Base-by-base conservation (phyloP, 2,329 filamentous ascomycete genomes). In the Aspergillus latus region DNA sequence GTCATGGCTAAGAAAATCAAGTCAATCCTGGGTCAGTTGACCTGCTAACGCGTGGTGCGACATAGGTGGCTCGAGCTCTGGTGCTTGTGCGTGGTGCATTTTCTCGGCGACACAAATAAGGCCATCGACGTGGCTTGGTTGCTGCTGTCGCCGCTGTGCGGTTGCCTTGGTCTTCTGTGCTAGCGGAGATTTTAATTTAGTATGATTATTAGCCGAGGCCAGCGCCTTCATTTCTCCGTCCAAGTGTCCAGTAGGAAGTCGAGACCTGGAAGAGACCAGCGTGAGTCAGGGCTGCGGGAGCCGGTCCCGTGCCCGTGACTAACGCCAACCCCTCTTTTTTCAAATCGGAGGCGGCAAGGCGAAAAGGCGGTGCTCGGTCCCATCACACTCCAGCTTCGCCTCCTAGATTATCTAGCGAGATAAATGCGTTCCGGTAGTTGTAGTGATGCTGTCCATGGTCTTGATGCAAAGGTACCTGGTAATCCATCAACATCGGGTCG, bases 351-450 rank as follows among this genome's bases (percentile, higher is more conserved):
- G 47, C 16, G 36, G 47, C 21, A 21, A 21, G 39, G 21, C 21
- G 11, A 46, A 47, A 21, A n/a, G 29, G 29, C 39, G n/a, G 39
- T 21, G 16, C 39, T 21, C 16, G n/a, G 21, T 42, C 21, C 5
- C 42, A 44, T 51, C 49, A 46, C 32, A 32, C 50, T 7, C 42
- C 50, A 39, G 40, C 29, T 45, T 28, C 32, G 8, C n/a, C 29
- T 29, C 50, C 44, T n/a, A 39, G 9, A 32, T 52, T 52, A 3
- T 58, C 60, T 2, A 56, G 48, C 2, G 44, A 56, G n/a, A 63
- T 58, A 55, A 63, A 63, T 4, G 61, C 59, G 29, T 60, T 50
- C 10, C 54, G 49, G 49, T 56, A 51, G 5, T 51, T 50, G 49
- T 46, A 51, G 26, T 39, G 28, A 8, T 21, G 16, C 9, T 39